Percentiles rank a stretch among this genome's conserved stretches.
Evolutionary conservation across 139 green algal genomes (phyloP).

Genomic region (Helicosporidium sp.): DNA sequence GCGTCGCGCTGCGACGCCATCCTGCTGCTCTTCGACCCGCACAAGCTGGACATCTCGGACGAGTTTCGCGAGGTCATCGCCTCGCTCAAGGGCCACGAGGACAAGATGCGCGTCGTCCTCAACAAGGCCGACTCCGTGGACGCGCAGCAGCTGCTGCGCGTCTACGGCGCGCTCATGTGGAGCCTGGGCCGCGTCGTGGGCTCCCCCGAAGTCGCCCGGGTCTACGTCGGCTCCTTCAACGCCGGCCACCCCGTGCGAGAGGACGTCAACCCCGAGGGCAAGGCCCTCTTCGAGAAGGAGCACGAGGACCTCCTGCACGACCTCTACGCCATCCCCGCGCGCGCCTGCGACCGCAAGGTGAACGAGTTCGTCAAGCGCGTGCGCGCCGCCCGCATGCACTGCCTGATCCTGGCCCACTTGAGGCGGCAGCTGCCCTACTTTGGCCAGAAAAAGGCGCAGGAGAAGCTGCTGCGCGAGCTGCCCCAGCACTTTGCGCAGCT

Average conservation of each 20-base stretch:
- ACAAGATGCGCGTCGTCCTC: constrained; percentile 89
- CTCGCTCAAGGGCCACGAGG: constrained; percentile 62
- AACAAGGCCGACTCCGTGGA: constrained; percentile 90
- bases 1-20: constrained; percentile 82
- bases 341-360: constrained; percentile 63
- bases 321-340: constrained; percentile 72
- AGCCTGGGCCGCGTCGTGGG: constrained; percentile 80
- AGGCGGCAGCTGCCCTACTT: constrained; percentile 73
- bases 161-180: constrained; percentile 99
- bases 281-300: constrained; percentile 72
- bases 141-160: constrained; percentile 89
- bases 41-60: constrained; percentile 86
- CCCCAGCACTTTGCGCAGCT: constrained; percentile 52
- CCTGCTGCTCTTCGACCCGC: constrained; percentile 92
- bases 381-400: constrained; percentile 73
- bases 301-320: constrained; percentile 75
- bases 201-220: constrained; percentile 70
- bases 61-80: constrained; percentile 82
- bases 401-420: constrained; percentile 67
- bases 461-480: constrained; percentile 42
- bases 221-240: constrained; percentile 91
- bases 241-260: constrained; percentile 23
- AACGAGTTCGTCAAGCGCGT: constrained; percentile 98
- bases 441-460: constrained; percentile 38
- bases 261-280: constrained; percentile 53